Percentiles rank a stretch among this genome's conserved stretches.
These are phyloP conservation scores for Polytrichum commune DNA, from an alignment of 225 moss, liverwort and hornwort species.

Conservation along the genomic window DNA sequence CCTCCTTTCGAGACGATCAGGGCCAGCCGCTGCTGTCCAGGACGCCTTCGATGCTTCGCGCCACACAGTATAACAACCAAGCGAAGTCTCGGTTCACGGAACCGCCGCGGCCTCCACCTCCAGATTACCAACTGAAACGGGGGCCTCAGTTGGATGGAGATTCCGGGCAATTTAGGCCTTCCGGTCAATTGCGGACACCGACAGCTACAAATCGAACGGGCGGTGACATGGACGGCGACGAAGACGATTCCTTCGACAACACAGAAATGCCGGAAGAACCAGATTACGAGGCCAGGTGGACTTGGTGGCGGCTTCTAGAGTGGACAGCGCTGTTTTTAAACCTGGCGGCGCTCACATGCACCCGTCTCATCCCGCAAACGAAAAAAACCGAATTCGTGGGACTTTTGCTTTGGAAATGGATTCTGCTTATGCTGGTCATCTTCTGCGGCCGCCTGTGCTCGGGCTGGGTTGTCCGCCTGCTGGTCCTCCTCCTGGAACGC, in stretches of 20 bases:
- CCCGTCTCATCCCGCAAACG: background rate
- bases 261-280: conserved; percentile 45
- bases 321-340: conserved; percentile 24
- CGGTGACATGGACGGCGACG: conserved; percentile 12
- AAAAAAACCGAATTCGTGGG: conserved; percentile 4
- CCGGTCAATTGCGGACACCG: no score
- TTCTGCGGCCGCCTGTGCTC: background rate
- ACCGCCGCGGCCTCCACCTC: no score
- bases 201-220: no score
- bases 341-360: conserved; percentile 24
- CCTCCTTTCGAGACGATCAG: no score
- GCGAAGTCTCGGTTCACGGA: no score
- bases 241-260: conserved; percentile 51
- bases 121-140: no score
- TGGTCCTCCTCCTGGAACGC: conserved; percentile 44
- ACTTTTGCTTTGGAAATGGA: conserved; percentile 53
- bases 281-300: conserved; percentile 11
- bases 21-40: no score
- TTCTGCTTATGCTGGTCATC: conserved; percentile 33
- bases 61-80: no score
- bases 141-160: no score
- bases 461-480: background rate
- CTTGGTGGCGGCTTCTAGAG: conserved; percentile 24
- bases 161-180: no score
- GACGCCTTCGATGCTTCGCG: no score